These are phyloP conservation scores for Annulohypoxylon bovei DNA, from an alignment of 495 filamentous ascomycete species.

Conservation along the genomic window DNA sequence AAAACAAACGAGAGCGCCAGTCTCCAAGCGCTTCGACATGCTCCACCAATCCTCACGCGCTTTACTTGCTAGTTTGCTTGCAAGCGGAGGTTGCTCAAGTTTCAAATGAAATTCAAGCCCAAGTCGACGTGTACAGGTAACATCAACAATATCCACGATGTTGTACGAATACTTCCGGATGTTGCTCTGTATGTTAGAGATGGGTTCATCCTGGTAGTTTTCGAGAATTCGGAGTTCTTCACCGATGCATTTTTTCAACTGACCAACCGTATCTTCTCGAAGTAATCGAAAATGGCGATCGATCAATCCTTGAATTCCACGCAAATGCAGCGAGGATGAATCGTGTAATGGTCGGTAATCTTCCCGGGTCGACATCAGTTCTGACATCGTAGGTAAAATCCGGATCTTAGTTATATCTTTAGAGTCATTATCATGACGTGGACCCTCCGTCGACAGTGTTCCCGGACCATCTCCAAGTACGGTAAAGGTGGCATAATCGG, in stretches of 20 bases:
- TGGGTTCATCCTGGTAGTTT: neutral
- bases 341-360: constrained; percentile 70
- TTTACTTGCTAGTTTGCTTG: constrained; percentile 20
- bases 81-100: constrained; percentile 63
- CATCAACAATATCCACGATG: constrained; percentile 44
- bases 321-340: constrained; percentile 60
- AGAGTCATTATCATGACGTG: constrained; percentile 74
- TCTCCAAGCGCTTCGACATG: constrained; percentile 61
- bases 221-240: constrained; percentile 47
- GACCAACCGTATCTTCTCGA: constrained; percentile 70
- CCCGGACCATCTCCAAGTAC: constrained; percentile 61
- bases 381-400: constrained; percentile 70
- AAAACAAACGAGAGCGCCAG: constrained; percentile 67
- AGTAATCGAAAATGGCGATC: constrained; percentile 76
- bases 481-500: constrained; percentile 42
- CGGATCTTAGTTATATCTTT: constrained; percentile 65
- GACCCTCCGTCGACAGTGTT: constrained; percentile 58
- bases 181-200: constrained; percentile 18
- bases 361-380: constrained; percentile 60
- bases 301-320: constrained; percentile 67
- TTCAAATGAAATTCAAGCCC: constrained; percentile 63
- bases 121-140: constrained; percentile 55
- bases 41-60: constrained; percentile 68
- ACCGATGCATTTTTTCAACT: constrained; percentile 65
- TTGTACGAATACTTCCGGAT: constrained; percentile 52